These are phyloP conservation scores for Meripilus lineatus DNA, from an alignment of 1,284 basidiomycete species.

Conservation along the genomic window DNA sequence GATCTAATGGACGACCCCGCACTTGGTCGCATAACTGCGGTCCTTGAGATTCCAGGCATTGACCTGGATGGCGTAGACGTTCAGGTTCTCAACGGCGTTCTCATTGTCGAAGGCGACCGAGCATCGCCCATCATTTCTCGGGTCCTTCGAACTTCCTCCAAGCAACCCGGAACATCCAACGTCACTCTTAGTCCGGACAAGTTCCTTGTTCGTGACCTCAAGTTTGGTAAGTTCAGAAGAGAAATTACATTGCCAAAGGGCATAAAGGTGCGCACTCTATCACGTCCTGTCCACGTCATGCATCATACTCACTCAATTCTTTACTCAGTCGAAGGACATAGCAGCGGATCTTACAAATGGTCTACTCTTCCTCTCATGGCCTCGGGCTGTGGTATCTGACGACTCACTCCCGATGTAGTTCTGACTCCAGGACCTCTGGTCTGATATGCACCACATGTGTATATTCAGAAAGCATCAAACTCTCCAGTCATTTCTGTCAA, in stretches of 20 bases:
- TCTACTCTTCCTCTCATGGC: constrained; percentile 23
- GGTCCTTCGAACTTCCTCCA: too few species aligned
- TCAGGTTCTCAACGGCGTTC: constrained; percentile 36
- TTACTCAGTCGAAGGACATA: constrained; percentile 9
- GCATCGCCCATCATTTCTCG: constrained; percentile 28
- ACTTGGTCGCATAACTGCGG: constrained; percentile 36
- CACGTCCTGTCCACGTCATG: neutral
- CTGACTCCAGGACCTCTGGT: too few species aligned
- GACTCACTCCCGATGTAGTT: too few species aligned
- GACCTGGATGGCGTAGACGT: constrained; percentile 40
- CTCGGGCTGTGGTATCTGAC: too few species aligned
- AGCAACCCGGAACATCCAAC: too few species aligned
- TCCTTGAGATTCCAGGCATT: constrained; percentile 55
- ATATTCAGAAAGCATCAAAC: too few species aligned
- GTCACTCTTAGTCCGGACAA: neutral
- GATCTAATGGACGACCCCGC: constrained; percentile 47
- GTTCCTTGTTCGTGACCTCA: constrained; percentile 2
- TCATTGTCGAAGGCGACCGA: constrained; percentile 47
- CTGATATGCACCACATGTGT: too few species aligned
- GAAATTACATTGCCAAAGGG: constrained; percentile 2
- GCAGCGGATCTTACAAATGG: constrained; percentile 17
- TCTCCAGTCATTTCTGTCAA: too few species aligned
- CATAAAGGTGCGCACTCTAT: constrained; percentile 13
- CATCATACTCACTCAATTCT: neutral
- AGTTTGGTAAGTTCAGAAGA: constrained; percentile 2